A percentile compares a stretch with the other conserved stretches of the same genome.
Evolutionary conservation across 306 rosid genomes (phyloP).

Genomic region (Lathyrus sativus): DNA sequence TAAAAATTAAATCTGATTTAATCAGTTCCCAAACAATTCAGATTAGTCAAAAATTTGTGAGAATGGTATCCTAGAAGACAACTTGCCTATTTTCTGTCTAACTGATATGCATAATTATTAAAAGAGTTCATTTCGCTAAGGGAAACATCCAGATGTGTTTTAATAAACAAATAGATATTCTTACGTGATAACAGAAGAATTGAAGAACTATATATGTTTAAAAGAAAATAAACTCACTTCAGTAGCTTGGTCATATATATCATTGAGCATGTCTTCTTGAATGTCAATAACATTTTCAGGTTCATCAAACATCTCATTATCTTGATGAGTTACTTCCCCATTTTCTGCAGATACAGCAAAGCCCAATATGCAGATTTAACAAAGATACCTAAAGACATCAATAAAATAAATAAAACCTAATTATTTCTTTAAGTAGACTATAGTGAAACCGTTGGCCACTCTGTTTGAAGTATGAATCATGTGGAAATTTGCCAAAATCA

Average conservation of each 20-base stretch:
- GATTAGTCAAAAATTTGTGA: conserved; percentile 16
- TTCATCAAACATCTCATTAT: conserved; percentile 47
- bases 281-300: conserved; percentile 50
- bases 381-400: conserved; percentile 9
- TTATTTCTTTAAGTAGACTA: neutral
- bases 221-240: conserved; percentile 58
- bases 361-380: conserved; percentile 8
- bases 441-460: conserved; percentile 2
- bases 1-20: conserved; percentile 4
- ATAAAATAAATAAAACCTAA: conserved; percentile 26
- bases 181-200: conserved; percentile 17
- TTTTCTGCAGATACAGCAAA: conserved; percentile 48
- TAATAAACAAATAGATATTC: conserved; percentile 20
- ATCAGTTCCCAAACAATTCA: neutral
- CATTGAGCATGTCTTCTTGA: conserved; percentile 63
- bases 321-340: conserved; percentile 47
- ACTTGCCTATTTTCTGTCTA: conserved; percentile 9
- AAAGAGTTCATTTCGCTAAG: conserved; percentile 15
- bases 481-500: conserved; percentile 17
- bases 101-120: conserved; percentile 26
- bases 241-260: conserved; percentile 54
- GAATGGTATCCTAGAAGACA: conserved; percentile 4
- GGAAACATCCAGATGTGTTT: conserved; percentile 6
- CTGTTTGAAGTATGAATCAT: conserved; percentile 11
- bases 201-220: neutral